Conservation (phyloP, 1,284 basidiomycete species). For the Puccinia triticina region DNA sequence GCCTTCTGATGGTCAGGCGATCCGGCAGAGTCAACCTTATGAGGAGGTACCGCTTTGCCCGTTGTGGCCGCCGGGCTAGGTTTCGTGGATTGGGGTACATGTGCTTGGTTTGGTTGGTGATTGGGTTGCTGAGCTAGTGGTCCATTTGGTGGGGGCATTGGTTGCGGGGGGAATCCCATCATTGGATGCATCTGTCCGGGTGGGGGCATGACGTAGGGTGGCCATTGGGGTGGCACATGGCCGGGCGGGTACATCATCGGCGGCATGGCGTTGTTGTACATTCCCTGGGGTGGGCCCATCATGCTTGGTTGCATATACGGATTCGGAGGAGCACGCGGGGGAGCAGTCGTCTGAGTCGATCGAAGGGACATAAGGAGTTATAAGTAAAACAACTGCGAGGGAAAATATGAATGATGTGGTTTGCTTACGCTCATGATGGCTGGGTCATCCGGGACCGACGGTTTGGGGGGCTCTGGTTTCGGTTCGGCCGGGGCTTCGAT, state of each 20-base stretch:
- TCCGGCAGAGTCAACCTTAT: not conserved
- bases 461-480: constrained; percentile 52
- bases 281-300: constrained; percentile 36
- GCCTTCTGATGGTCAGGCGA: not conserved
- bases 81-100: not conserved
- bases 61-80: not conserved
- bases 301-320: constrained; percentile 15
- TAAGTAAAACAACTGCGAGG: not conserved
- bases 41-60: constrained; percentile 10
- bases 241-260: constrained; percentile 46
- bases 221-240: constrained; percentile 37
- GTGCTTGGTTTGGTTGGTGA: not conserved
- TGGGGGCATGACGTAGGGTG: constrained; percentile 42
- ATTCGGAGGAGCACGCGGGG: constrained; percentile 32
- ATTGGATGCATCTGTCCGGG: constrained; percentile 48
- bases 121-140: not conserved
- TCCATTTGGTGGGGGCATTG: constrained; percentile 20
- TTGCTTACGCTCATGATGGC: constrained; percentile 57
- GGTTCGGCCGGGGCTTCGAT: constrained; percentile 55
- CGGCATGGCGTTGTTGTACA: constrained; percentile 32
- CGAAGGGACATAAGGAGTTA: not conserved
- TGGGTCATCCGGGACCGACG: constrained; percentile 55
- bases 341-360: constrained; percentile 40
- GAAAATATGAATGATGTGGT: not conserved
- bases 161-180: constrained; percentile 46